Evolutionary conservation across 495 filamentous ascomycete species (phyloP), one percentile per base, ranked within the genome.

Genomic region (Aspergillus hancockii): DNA sequence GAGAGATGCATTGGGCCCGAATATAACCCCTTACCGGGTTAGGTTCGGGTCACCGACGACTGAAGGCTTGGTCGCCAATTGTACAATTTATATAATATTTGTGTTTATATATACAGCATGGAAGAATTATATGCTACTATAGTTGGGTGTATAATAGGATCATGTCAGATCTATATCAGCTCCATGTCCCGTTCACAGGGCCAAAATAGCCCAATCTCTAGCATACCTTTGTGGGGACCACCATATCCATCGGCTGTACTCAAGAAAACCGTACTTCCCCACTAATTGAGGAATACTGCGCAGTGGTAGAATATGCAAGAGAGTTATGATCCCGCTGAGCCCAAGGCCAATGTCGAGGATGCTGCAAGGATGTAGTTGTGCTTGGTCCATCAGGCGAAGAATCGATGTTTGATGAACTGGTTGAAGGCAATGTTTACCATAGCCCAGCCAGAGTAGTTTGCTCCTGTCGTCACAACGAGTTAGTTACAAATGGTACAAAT

Each of bases 361-460:
- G 71, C 69, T 2, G 69, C 65, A 13, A 74, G 56, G 22, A 74
- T 62, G 47, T 70, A 72, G 49, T 45, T 45, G 18, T 45, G 21
- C 10, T 45, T 45, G 4, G 41, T 45, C 41, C 41, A 45, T 75
- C 77, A 80, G 43, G 70, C 70, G 49, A 75, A 75, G 60, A 68
- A 75, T 8, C 54, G 66, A 9, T 63, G 64, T 43, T 72, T 73
- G 50, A 78, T 72, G 56, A 75, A 58, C 58, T 73, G 65, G 59
- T 78, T 76, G 69, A 81, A 81, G 54, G 74, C 52, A 21, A 77
- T 68, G 60, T 78, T 78, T 56, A 80, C 78, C 28, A 80, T 63
- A 13, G 75, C 75, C 75, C 76, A 79, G 59, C 74, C 76, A 43
- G 74, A 76, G 54, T 80, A 79, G 59, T 79, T 80, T 56, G 78